A percentile compares a stretch with the other conserved stretches of the same genome.
phyloP scores from a whole-genome alignment of 129 eudicot species.

The Chrysanthemum lavandulifolium region DNA sequence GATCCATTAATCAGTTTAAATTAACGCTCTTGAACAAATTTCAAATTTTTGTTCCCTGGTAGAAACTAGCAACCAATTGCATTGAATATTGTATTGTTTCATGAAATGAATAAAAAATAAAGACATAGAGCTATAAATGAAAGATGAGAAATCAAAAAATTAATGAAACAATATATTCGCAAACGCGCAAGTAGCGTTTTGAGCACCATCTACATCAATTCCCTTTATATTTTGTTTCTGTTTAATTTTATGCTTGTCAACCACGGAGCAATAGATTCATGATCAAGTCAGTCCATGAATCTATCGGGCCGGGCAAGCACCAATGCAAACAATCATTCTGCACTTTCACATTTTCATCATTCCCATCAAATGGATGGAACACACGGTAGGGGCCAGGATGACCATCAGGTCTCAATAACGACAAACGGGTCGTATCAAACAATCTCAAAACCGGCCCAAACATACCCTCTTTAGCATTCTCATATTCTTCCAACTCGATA shows the following conservation, averaged over 20 bases:
- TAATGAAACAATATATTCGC: neutral
- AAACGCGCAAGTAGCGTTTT: too few relatives aligned
- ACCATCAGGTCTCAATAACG: conserved; percentile 84
- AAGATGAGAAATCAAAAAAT: neutral
- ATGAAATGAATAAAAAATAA: neutral
- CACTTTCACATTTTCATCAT: conserved; percentile 43
- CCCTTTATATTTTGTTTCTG: too few relatives aligned
- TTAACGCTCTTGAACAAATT: too few relatives aligned
- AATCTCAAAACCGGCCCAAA: conserved; percentile 45
- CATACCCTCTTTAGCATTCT: neutral
- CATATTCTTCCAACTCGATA: conserved; percentile 71
- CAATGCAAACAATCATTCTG: conserved; percentile 89
- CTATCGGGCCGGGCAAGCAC: conserved; percentile 96
- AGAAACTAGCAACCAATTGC: too few relatives aligned
- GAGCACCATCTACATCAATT: neutral
- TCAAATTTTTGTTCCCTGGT: too few relatives aligned
- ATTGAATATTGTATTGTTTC: too few relatives aligned
- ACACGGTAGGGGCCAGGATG: conserved; percentile 77
- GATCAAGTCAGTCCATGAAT: conserved; percentile 77
- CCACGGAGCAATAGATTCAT: conserved; percentile 45
- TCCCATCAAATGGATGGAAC: conserved; percentile 55
- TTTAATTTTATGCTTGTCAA: conserved; percentile 9
- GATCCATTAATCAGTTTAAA: too few relatives aligned
- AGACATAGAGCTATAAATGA: too few relatives aligned
- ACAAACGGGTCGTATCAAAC: conserved; percentile 58